Evolutionary conservation across 1,284 basidiomycete species (phyloP).

Genomic region (Vanrija humicola): DNA sequence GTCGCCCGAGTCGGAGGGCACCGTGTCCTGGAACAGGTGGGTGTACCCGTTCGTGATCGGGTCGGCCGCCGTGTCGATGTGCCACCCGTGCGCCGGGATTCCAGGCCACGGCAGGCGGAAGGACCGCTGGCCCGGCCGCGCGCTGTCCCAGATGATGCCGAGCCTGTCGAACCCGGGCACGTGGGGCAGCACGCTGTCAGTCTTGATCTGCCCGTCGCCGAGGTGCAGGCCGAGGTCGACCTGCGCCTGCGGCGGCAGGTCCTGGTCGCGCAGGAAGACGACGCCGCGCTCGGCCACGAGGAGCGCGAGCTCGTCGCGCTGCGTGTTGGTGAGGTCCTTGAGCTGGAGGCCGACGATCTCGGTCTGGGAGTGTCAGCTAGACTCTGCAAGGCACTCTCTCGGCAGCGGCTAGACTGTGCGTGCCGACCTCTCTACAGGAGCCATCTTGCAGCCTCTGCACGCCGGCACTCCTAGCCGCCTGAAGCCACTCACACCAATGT

Average conservation of each 20-base stretch:
- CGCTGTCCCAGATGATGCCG: slow-evolving; percentile 56
- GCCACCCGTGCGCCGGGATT: slow-evolving; percentile 63
- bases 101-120: slow-evolving; percentile 70
- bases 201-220: slow-evolving; percentile 56
- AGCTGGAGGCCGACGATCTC: slow-evolving; percentile 71
- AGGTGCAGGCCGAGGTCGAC: slow-evolving; percentile 46
- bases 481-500: slow-evolving; percentile 13
- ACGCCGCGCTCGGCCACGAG: slow-evolving; percentile 76
- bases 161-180: slow-evolving; percentile 64
- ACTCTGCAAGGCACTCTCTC: too few species aligned
- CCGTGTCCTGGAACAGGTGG: slow-evolving; percentile 56
- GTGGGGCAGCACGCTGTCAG: slow-evolving; percentile 51
- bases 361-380: slow-evolving; percentile 21
- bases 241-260: slow-evolving; percentile 44
- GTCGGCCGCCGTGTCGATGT: too few species aligned
- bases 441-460: too few species aligned
- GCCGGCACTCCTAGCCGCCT: too few species aligned
- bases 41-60: too few species aligned
- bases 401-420: not conserved
- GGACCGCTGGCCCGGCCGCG: slow-evolving; percentile 61
- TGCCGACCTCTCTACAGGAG: too few species aligned
- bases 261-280: slow-evolving; percentile 51
- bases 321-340: slow-evolving; percentile 55
- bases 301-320: slow-evolving; percentile 62
- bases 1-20: slow-evolving; percentile 50